A percentile compares a stretch with the other conserved stretches of the same genome.
Conservation (phyloP, 2,329 filamentous ascomycete species). For the Fusarium miscanthi region DNA sequence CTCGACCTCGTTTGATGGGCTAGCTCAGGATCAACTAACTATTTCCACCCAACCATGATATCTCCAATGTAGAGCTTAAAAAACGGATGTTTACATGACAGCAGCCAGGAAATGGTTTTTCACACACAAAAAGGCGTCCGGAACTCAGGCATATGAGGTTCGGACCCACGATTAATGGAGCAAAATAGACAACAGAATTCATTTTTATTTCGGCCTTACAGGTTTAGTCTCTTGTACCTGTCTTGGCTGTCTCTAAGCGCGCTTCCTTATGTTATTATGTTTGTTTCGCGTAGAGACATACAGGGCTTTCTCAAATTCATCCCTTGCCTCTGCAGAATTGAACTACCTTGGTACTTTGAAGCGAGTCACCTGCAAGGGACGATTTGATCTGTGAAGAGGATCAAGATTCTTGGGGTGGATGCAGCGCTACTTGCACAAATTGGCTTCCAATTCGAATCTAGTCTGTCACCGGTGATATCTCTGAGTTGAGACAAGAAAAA, state of each 20-base stretch:
- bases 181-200: not conserved
- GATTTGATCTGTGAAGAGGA: not conserved
- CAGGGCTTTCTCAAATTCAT: not conserved
- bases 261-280: not conserved
- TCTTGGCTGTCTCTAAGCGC: conserved; percentile 4
- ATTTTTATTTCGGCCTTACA: not conserved
- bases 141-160: not conserved
- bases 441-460: not conserved
- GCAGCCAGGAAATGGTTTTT: not conserved
- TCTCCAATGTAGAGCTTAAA: not conserved
- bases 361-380: not conserved
- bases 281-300: conserved; percentile 31
- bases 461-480: not conserved
- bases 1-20: not conserved
- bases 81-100: not conserved
- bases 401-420: not conserved
- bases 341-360: not conserved
- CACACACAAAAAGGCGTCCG: not conserved
- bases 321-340: conserved; percentile 1
- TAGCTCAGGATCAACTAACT: not conserved
- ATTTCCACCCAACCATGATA: not conserved
- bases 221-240: conserved; percentile 1
- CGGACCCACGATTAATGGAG: not conserved
- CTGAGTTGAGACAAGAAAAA: not conserved
- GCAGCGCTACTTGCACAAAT: not conserved